These are phyloP conservation scores for Paraleonurus japonicus DNA, from an alignment of 257 asterid species.

Conservation along the genomic window DNA sequence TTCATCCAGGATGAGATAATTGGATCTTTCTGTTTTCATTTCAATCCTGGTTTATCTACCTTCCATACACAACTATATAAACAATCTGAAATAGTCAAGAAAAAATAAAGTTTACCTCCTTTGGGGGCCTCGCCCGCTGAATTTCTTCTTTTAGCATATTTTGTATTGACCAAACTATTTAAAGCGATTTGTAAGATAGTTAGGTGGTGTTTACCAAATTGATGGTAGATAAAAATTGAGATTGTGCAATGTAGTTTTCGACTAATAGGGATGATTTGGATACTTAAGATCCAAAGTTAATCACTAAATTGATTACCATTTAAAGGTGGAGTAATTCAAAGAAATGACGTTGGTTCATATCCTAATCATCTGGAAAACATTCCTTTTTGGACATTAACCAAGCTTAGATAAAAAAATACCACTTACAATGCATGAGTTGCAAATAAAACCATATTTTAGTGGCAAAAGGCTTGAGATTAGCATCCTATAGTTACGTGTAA, in stretches of 20 bases:
- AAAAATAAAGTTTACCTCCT: neutral
- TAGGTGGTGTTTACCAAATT: neutral
- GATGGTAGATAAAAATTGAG: constrained; percentile 18
- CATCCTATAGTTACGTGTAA: too few relatives aligned
- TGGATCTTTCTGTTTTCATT: neutral
- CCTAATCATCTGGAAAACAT: neutral
- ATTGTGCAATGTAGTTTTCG: neutral
- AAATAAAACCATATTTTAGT: neutral
- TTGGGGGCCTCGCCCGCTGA: neutral
- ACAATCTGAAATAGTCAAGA: too few relatives aligned
- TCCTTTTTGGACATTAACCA: neutral
- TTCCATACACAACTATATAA: neutral
- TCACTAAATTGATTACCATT: neutral
- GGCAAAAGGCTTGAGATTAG: neutral
- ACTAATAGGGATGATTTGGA: neutral
- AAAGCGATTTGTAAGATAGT: neutral
- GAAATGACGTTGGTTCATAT: neutral
- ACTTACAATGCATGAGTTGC: neutral
- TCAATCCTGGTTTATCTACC: neutral
- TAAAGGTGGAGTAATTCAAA: neutral
- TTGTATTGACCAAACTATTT: neutral
- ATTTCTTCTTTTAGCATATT: neutral
- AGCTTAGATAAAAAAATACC: neutral
- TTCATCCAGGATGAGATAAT: neutral
- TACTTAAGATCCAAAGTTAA: too few relatives aligned